Percentiles rank a stretch among this genome's conserved stretches.
Evolutionary conservation across 441 rosid genomes (phyloP).

Genomic region (Pelargonium myrrhifolium): DNA sequence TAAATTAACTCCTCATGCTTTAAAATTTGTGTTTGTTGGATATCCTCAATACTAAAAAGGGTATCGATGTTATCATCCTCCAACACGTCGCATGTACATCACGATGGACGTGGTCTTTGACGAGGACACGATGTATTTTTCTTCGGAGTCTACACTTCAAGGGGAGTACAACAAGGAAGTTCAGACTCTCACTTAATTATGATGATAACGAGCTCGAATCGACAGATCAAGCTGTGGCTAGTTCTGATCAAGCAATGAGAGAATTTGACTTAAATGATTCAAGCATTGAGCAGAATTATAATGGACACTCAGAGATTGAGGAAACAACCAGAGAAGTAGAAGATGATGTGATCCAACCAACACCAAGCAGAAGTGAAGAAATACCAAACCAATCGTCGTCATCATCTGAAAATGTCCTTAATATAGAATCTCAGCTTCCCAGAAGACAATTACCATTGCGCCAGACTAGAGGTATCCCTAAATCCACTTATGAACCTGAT

Average conservation of each 20-base stretch:
- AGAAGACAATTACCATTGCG: background rate
- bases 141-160: background rate
- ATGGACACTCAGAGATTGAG: too few relatives aligned
- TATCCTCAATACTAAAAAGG: background rate
- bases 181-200: too few relatives aligned
- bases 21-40: background rate
- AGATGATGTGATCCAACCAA: too few relatives aligned
- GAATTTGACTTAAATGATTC: too few relatives aligned
- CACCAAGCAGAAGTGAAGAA: too few relatives aligned
- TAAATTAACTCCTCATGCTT: background rate
- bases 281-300: too few relatives aligned
- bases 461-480: background rate
- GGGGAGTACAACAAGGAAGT: background rate
- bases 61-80: constrained; percentile 1
- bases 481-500: constrained; percentile 3
- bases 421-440: background rate
- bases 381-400: background rate
- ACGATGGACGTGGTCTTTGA: constrained; percentile 5
- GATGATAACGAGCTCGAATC: background rate
- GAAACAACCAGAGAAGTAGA: too few relatives aligned
- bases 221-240: background rate
- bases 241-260: background rate
- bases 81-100: background rate
- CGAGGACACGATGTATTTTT: background rate
- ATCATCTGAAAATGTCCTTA: background rate